These are phyloP conservation scores for Calonectria honghensis DNA, from an alignment of 2,329 filamentous ascomycete species.

Conservation along the genomic window DNA sequence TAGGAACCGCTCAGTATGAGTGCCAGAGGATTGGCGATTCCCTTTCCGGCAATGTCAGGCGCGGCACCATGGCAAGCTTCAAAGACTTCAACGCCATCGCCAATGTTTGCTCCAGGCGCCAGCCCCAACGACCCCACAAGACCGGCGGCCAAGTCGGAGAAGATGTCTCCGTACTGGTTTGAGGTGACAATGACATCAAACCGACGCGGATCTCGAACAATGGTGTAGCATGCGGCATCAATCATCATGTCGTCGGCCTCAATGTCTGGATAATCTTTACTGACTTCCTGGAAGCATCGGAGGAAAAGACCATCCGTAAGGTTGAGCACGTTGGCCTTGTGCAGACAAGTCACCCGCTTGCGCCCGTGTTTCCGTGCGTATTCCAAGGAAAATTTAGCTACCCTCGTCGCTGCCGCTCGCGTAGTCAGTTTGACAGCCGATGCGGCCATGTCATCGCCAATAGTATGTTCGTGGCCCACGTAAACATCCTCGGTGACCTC, in stretches of 20 bases:
- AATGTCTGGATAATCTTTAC: slow-evolving; percentile 30
- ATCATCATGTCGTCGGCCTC: slow-evolving; percentile 30
- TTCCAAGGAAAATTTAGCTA: slow-evolving; percentile 33
- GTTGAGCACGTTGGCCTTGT: slow-evolving; percentile 39
- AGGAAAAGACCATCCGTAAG: slow-evolving; percentile 37
- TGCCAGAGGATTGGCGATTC: slow-evolving; percentile 29
- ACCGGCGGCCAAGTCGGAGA: slow-evolving; percentile 33
- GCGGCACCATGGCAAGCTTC: slow-evolving; percentile 35
- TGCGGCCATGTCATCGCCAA: slow-evolving; percentile 30
- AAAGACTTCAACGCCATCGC: slow-evolving; percentile 28
- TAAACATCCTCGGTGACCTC: slow-evolving; percentile 37
- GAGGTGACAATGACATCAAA: slow-evolving; percentile 37
- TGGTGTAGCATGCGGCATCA: slow-evolving; percentile 30
- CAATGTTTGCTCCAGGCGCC: slow-evolving; percentile 26
- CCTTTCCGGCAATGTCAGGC: slow-evolving; percentile 31
- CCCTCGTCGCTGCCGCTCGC: slow-evolving; percentile 25
- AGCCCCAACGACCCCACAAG: slow-evolving; percentile 30
- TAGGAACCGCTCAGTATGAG: slow-evolving; percentile 33
- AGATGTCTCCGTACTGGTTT: slow-evolving; percentile 37
- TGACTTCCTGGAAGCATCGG: slow-evolving; percentile 33
- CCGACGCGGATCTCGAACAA: slow-evolving; percentile 23
- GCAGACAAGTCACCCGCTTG: slow-evolving; percentile 32
- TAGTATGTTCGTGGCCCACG: slow-evolving; percentile 25
- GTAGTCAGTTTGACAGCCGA: slow-evolving; percentile 34
- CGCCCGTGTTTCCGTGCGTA: slow-evolving; percentile 26